Percentiles rank a stretch among this genome's conserved stretches.
Conservation (phyloP, 495 filamentous ascomycete genomes). For the Staphylotrichum tortipilum region DNA sequence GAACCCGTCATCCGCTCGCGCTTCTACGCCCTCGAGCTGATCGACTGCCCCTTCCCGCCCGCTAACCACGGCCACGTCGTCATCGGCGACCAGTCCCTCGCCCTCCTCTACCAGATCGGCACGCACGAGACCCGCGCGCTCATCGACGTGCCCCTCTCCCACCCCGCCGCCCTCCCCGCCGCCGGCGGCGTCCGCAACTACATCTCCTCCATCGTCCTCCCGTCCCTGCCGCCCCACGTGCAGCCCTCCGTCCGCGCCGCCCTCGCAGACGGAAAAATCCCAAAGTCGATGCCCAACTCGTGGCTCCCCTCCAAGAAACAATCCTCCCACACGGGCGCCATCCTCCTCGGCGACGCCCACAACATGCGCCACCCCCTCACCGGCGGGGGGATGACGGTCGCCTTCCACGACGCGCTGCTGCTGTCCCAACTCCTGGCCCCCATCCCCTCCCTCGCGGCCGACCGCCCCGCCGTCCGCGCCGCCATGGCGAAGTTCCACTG, state of each 20-base stretch:
- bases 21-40: slow-evolving; percentile 88
- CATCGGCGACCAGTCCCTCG: slow-evolving; percentile 66
- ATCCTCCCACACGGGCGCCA: slow-evolving; percentile 60
- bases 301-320: slow-evolving; percentile 70
- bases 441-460: slow-evolving; percentile 60
- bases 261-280: slow-evolving; percentile 62
- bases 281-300: slow-evolving; percentile 82
- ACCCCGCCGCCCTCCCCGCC: slow-evolving; percentile 58
- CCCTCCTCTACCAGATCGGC: slow-evolving; percentile 95
- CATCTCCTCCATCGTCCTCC: slow-evolving; percentile 66
- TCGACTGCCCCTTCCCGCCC: slow-evolving; percentile 69
- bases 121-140: slow-evolving; percentile 86
- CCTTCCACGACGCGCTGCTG: slow-evolving; percentile 76
- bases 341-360: slow-evolving; percentile 82
- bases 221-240: slow-evolving; percentile 61
- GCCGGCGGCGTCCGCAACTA: slow-evolving; percentile 78
- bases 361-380: slow-evolving; percentile 97
- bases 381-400: slow-evolving; percentile 93
- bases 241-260: slow-evolving; percentile 68
- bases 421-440: slow-evolving; percentile 65
- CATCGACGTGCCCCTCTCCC: slow-evolving; percentile 77
- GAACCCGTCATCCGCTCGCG: slow-evolving; percentile 64
- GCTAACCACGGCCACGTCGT: slow-evolving; percentile 79
- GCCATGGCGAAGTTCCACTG: slow-evolving; percentile 80
- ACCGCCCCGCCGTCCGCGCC: slow-evolving; percentile 52